Conservation (phyloP, 257 asterid species). For the Anisodus acutangulus region DNA sequence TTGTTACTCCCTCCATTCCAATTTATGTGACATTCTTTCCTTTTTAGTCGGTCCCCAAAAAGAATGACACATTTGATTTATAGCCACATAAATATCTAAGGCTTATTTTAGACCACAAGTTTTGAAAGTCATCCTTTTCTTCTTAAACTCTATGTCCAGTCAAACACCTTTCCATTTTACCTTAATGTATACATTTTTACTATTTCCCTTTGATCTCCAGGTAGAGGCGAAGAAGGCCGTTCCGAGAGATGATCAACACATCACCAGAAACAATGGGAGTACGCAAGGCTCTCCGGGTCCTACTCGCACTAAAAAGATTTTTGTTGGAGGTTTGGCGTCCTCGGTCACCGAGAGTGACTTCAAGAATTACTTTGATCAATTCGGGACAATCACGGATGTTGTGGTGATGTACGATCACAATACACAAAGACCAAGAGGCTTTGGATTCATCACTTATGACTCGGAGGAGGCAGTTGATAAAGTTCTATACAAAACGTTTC, state of each 20-base stretch:
- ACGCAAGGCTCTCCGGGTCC: conserved; percentile 64
- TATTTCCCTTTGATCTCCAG: conserved; percentile 43
- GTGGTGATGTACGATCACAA: conserved; percentile 83
- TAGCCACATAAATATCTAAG: no score
- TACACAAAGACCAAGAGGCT: conserved; percentile 83
- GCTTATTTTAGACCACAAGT: no score
- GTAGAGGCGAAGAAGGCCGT: conserved; percentile 80
- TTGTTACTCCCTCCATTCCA: no score
- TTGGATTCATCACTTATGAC: conserved; percentile 70
- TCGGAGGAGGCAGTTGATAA: conserved; percentile 49
- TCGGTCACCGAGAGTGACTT: conserved; percentile 67
- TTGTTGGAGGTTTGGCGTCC: conserved; percentile 77
- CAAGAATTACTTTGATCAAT: conserved; percentile 69
- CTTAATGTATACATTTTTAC: background rate
- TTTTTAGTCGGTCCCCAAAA: no score
- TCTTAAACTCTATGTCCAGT: no score
- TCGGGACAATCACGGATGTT: conserved; percentile 67
- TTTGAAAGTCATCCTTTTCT: no score
- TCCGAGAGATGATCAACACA: conserved; percentile 65
- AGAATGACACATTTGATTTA: no score
- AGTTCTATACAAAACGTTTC: conserved; percentile 55
- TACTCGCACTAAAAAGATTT: conserved; percentile 65
- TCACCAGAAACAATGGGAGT: conserved; percentile 43
- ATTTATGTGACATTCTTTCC: no score
- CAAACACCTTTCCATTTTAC: no score